phyloP scores from a whole-genome alignment of 148 eudicot genomes.

The Amaranthus hypochondriacus region DNA sequence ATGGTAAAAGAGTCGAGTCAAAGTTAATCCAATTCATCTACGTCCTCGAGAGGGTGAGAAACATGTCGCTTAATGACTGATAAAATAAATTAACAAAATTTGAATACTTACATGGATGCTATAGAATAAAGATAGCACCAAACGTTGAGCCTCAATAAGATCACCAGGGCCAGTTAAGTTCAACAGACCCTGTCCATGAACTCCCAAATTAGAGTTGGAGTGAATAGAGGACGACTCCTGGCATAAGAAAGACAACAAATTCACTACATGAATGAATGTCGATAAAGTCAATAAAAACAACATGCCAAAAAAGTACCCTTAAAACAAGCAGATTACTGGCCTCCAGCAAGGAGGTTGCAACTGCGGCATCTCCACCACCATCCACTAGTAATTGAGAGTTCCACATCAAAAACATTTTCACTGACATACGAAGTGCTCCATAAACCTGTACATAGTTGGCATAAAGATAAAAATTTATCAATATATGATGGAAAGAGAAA shows the following conservation, averaged over 20 bases:
- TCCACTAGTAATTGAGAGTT: conserved; percentile 76
- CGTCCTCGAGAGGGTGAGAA: too few relatives aligned
- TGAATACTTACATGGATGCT: conserved; percentile 71
- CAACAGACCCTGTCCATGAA: conserved; percentile 93
- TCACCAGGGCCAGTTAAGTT: conserved; percentile 94
- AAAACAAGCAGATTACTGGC: conserved; percentile 72
- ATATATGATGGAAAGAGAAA: background rate
- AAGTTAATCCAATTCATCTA: too few relatives aligned
- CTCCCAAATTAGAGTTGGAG: conserved; percentile 90
- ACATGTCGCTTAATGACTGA: too few relatives aligned
- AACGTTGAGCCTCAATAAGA: conserved; percentile 86
- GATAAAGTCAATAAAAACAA: background rate
- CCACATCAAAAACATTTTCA: conserved; percentile 99
- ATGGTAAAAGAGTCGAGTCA: too few relatives aligned
- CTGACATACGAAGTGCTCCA: conserved; percentile 97
- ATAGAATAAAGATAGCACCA: conserved; percentile 84
- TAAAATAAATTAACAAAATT: background rate
- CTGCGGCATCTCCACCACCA: conserved; percentile 78
- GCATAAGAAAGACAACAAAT: conserved; percentile 15
- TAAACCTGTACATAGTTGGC: conserved; percentile 71
- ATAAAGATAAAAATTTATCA: conserved; percentile 3
- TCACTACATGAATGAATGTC: conserved; percentile 9
- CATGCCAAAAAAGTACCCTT: conserved; percentile 30
- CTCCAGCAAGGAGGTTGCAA: conserved; percentile 81
- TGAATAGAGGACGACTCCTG: conserved; percentile 87